Percentiles rank a stretch among this genome's conserved stretches.
Conservation (phyloP, 805 yeast genomes). For the Starmera pachycereana region DNA sequence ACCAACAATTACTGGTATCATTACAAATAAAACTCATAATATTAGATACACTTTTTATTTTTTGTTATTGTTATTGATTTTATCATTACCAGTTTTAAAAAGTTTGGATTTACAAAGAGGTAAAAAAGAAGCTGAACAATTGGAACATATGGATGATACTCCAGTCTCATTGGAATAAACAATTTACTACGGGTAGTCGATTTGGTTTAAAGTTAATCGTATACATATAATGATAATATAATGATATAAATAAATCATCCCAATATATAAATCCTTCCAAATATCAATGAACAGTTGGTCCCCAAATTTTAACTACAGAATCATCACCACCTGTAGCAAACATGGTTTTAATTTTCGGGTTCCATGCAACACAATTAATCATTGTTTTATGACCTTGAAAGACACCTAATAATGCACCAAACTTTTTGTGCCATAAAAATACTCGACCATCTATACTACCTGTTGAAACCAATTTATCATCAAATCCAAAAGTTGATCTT, state of each 20-base stretch:
- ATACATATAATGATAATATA: too few species aligned
- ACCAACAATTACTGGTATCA: constrained; percentile 60
- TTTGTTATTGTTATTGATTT: constrained; percentile 38
- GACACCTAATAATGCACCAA: constrained; percentile 51
- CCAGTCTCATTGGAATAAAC: too few species aligned
- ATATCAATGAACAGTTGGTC: constrained; percentile 13
- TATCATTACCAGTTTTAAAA: constrained; percentile 48
- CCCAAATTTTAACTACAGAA: constrained; percentile 59
- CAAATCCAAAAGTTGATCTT: constrained; percentile 65
- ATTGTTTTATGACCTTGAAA: constrained; percentile 54
- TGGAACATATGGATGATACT: constrained; percentile 20
- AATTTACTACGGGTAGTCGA: too few species aligned
- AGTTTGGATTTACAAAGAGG: constrained; percentile 55
- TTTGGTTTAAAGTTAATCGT: too few species aligned
- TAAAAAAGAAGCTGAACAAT: constrained; percentile 36
- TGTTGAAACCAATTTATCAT: constrained; percentile 61
- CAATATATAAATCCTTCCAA: too few species aligned
- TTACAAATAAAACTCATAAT: constrained; percentile 65
- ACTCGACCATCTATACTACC: constrained; percentile 79
- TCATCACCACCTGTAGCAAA: constrained; percentile 90
- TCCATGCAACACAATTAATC: constrained; percentile 79
- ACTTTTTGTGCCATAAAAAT: constrained; percentile 68
- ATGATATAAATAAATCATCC: too few species aligned
- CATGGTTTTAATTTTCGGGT: constrained; percentile 31
- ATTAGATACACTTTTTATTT: constrained; percentile 66